These are phyloP conservation scores for Penicillium aurantiogriseum DNA, from an alignment of 2,329 filamentous ascomycete species.

Conservation along the genomic window DNA sequence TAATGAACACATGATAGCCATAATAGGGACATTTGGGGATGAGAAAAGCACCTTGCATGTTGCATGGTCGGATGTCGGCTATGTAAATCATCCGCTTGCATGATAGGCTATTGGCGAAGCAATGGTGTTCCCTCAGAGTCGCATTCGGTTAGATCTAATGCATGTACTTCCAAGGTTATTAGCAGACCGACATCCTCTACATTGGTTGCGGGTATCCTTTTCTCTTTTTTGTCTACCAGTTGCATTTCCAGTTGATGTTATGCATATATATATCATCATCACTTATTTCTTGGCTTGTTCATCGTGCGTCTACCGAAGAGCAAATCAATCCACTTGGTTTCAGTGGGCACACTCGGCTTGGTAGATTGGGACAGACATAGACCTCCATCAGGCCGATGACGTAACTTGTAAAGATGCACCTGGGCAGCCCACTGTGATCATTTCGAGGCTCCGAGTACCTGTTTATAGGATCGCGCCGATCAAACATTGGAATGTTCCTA, in stretches of 20 bases:
- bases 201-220: not conserved
- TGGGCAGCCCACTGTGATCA: slow-evolving; percentile 57
- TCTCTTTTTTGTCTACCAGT: not conserved
- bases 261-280: not conserved
- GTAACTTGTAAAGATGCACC: slow-evolving; percentile 45
- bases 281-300: slow-evolving; percentile 46
- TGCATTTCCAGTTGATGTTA: slow-evolving; percentile 8
- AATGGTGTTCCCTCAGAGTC: not conserved
- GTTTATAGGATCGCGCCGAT: slow-evolving; percentile 61
- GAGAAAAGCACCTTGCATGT: not conserved
- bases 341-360: slow-evolving; percentile 62
- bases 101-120: not conserved
- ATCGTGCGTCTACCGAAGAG: slow-evolving; percentile 55
- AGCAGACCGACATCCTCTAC: slow-evolving; percentile 9
- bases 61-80: not conserved
- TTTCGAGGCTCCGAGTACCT: slow-evolving; percentile 54
- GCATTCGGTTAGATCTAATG: not conserved
- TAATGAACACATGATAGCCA: not conserved
- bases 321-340: slow-evolving; percentile 59
- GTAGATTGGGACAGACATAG: slow-evolving; percentile 59
- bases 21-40: not conserved
- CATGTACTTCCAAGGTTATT: not conserved
- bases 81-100: not conserved
- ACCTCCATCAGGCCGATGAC: slow-evolving; percentile 47
- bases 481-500: slow-evolving; percentile 58